These are phyloP conservation scores for Phialemoniopsis sp. DNA, from an alignment of 2,329 filamentous ascomycete species.

Conservation along the genomic window DNA sequence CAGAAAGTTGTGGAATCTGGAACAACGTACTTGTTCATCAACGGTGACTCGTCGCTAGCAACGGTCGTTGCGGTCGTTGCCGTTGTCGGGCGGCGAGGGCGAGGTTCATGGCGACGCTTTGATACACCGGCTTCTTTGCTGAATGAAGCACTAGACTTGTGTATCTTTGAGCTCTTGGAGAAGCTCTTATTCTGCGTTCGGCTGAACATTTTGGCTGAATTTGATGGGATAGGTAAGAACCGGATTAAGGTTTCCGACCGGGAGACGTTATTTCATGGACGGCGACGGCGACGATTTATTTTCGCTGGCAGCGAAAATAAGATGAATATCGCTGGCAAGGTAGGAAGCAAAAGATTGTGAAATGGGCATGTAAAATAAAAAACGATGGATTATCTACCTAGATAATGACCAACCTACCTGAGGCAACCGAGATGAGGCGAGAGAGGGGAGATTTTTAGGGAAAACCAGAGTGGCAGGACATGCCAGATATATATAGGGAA, in stretches of 20 bases:
- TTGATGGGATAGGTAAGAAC: background rate
- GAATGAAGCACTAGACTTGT: conserved; percentile 50
- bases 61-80: conserved; percentile 34
- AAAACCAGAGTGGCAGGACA: too few species aligned
- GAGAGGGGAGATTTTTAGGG: background rate
- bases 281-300: conserved; percentile 1
- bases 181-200: conserved; percentile 46
- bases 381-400: background rate
- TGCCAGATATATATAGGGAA: too few species aligned
- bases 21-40: conserved; percentile 31
- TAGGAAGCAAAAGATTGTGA: too few species aligned
- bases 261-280: background rate
- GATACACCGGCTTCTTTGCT: conserved; percentile 49
- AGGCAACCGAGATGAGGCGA: background rate
- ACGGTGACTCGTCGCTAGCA: conserved; percentile 30
- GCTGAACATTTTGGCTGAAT: conserved; percentile 39
- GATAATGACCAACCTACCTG: conserved; percentile 1
- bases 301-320: too few species aligned
- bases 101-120: conserved; percentile 49
- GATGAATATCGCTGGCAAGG: too few species aligned
- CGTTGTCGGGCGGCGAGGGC: conserved; percentile 41
- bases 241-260: conserved; percentile 1
- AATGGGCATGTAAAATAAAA: background rate
- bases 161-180: conserved; percentile 44
- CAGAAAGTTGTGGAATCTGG: background rate